A percentile compares a stretch with the other conserved stretches of the same genome.
Conservation (phyloP, 1,284 basidiomycete genomes). For the Ganoderma sinense region DNA sequence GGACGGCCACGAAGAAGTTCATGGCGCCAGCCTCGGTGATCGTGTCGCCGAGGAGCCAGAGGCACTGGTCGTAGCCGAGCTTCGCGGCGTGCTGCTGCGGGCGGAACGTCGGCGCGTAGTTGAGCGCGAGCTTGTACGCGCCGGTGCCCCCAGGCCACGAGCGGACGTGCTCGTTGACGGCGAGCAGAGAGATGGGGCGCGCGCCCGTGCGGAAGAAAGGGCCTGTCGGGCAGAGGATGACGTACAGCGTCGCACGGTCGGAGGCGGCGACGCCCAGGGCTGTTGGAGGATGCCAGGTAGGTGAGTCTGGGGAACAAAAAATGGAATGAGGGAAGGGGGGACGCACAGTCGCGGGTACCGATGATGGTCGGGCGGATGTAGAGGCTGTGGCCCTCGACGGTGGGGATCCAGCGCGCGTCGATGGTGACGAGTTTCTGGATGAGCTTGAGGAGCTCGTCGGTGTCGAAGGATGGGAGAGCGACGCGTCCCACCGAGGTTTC, state of each 20-base stretch:
- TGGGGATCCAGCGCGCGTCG: constrained; percentile 83
- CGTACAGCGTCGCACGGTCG: constrained; percentile 74
- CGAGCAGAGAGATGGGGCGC: constrained; percentile 76
- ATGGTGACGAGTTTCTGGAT: constrained; percentile 74
- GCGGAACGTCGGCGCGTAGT: constrained; percentile 76
- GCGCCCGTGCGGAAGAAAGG: constrained; percentile 76
- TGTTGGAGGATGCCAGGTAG: constrained; percentile 22
- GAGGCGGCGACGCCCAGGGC: constrained; percentile 77
- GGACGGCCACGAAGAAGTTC: constrained; percentile 67
- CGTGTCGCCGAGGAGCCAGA: constrained; percentile 57
- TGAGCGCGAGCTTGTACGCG: constrained; percentile 69
- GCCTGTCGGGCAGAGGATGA: constrained; percentile 72
- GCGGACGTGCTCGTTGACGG: constrained; percentile 72
- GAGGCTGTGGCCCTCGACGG: constrained; percentile 72
- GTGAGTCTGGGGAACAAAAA: neutral
- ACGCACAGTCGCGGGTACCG: constrained; percentile 79
- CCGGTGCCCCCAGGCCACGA: constrained; percentile 88
- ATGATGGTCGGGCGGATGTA: constrained; percentile 90
- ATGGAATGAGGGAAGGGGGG: constrained; percentile 29
- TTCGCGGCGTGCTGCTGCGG: constrained; percentile 71
- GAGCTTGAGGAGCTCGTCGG: constrained; percentile 66
- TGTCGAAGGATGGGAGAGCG: constrained; percentile 72
- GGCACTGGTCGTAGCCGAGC: constrained; percentile 77
- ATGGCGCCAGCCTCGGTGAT: constrained; percentile 64
- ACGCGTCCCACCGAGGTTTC: constrained; percentile 65